Percentiles rank a stretch among this genome's conserved stretches.
Conservation (phyloP, 2,329 filamentous ascomycete species). For the Capronia coronata region DNA sequence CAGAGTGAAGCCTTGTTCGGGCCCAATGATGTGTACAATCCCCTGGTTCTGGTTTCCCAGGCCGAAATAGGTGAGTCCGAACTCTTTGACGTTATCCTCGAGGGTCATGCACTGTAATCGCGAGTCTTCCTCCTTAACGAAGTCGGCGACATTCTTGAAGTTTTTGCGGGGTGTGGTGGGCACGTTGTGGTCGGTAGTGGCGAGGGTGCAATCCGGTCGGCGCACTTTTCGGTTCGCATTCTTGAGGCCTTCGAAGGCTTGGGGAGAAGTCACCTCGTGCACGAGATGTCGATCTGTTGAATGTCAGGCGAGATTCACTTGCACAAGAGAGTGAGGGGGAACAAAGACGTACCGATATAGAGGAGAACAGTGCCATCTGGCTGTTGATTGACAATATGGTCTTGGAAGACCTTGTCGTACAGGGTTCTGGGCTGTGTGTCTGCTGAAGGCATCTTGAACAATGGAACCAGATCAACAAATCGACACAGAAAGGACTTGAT, state of each 20-base stretch:
- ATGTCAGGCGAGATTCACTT: too few species aligned
- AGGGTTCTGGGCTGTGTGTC: conserved; percentile 71
- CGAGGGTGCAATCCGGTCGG: conserved; percentile 91
- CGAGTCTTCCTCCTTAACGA: conserved; percentile 92
- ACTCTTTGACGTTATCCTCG: conserved; percentile 95
- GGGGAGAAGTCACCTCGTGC: conserved; percentile 97
- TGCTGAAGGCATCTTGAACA: conserved; percentile 65
- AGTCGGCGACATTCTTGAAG: conserved; percentile 87
- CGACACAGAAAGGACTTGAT: not conserved
- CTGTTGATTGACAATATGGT: conserved; percentile 92
- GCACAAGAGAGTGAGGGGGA: conserved; percentile 7
- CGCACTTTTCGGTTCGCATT: conserved; percentile 83
- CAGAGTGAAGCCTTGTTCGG: conserved; percentile 96
- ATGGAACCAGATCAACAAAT: not conserved
- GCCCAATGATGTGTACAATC: conserved; percentile 96
- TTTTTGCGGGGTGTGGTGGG: conserved; percentile 84
- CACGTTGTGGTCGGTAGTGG: conserved; percentile 97
- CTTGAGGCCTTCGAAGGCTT: conserved; percentile 93
- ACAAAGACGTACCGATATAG: conserved; percentile 68
- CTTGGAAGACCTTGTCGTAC: conserved; percentile 95
- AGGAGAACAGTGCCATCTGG: conserved; percentile 85
- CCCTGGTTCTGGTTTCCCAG: conserved; percentile 94
- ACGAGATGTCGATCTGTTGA: conserved; percentile 79
- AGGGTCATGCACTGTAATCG: conserved; percentile 89
- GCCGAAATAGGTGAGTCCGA: conserved; percentile 94